Conservation (phyloP, 78 protist species). For the Dictyostelium citrinum region DNA sequence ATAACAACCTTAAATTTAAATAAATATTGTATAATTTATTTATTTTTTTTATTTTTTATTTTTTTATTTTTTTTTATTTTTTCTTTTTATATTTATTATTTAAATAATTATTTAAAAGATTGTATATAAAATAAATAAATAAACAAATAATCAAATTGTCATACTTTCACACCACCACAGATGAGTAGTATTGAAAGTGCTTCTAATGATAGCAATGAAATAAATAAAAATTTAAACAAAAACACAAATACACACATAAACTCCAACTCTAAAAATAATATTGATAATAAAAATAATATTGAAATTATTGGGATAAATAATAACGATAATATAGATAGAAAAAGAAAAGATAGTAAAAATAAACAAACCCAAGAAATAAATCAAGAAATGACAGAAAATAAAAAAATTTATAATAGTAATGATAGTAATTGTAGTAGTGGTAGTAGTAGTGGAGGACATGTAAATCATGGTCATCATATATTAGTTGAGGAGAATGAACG, state of each 20-base stretch:
- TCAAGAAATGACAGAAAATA: not conserved
- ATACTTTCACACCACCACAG: not conserved
- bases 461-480: not conserved
- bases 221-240: not conserved
- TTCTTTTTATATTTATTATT: not conserved
- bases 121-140: not conserved
- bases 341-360: constrained; percentile 43
- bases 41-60: not conserved
- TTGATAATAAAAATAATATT: not conserved
- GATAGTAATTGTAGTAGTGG: not conserved
- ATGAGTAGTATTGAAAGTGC: not conserved
- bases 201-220: not conserved
- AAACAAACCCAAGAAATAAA: not conserved
- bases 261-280: not conserved
- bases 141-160: not conserved
- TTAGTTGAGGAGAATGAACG: constrained; percentile 1
- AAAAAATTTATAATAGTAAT: not conserved
- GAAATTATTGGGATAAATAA: not conserved
- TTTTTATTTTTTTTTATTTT: not conserved
- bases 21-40: not conserved
- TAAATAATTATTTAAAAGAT: not conserved
- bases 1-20: not conserved
- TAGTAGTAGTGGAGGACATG: not conserved
- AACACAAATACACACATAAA: not conserved
- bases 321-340: not conserved